Evolutionary conservation across 805 yeast species (phyloP).

Genomic region (Candida nitratophila): DNA sequence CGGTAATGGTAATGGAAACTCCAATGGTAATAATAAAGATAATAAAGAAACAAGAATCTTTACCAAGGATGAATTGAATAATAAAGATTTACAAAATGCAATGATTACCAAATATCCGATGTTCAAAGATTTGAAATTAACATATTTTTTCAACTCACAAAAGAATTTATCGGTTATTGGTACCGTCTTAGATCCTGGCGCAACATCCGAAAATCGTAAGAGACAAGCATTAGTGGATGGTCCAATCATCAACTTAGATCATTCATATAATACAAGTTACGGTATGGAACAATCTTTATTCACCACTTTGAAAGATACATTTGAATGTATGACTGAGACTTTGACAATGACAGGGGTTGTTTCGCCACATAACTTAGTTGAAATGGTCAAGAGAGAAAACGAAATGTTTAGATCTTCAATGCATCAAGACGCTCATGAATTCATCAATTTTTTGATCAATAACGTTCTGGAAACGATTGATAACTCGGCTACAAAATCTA

Average conservation of each 20-base stretch:
- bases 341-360: slow-evolving; percentile 70
- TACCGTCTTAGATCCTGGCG: slow-evolving; percentile 30
- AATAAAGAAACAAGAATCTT: background rate
- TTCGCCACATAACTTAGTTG: slow-evolving; percentile 70
- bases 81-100: slow-evolving; percentile 13
- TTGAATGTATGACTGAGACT: slow-evolving; percentile 76
- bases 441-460: slow-evolving; percentile 79
- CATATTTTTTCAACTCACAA: slow-evolving; percentile 33
- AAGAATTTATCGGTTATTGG: slow-evolving; percentile 40
- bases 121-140: slow-evolving; percentile 27
- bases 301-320: slow-evolving; percentile 74
- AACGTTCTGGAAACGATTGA: slow-evolving; percentile 50
- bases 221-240: slow-evolving; percentile 72
- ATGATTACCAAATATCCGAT: slow-evolving; percentile 22
- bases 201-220: slow-evolving; percentile 66
- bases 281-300: slow-evolving; percentile 43
- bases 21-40: slow-evolving; percentile 7
- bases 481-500: slow-evolving; percentile 1
- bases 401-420: slow-evolving; percentile 79
- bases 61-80: slow-evolving; percentile 6
- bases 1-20: slow-evolving; percentile 3
- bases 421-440: slow-evolving; percentile 99
- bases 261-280: slow-evolving; percentile 47
- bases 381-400: slow-evolving; percentile 72
- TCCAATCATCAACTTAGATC: slow-evolving; percentile 79